Evolutionary conservation across 192 early-diverging fungal species (phyloP), one percentile per base, ranked within the genome.

Genomic region (Umbelopsis sp.): DNA sequence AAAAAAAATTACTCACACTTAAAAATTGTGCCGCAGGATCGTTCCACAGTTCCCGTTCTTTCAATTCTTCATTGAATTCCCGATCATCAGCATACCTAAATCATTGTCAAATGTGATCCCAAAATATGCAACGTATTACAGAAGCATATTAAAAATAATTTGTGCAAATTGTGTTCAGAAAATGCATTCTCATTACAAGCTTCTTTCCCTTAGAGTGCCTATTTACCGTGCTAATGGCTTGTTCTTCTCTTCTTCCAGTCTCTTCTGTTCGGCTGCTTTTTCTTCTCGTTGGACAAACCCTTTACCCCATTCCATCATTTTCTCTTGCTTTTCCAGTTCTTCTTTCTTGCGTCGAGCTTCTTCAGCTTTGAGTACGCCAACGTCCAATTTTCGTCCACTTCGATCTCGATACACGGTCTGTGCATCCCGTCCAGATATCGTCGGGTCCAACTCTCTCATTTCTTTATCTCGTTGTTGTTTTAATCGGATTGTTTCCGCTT

Each of bases 11-110:
- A 62, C 71, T 79, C 73, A 82, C 82, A 25, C 81, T 79, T 44
- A 88, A 70, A 50, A 88, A 88, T 49, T 56, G 74, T 34, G 88
- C 88, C 0, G 87, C 87, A 17, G 89, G 89, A 65, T 90, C 89
- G 74, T 89, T 88, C 89, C 89, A 90, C 31, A 83, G 66, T 32
- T 87, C 84, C 59, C 71, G 68, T 26, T 86, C 83, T 71, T 82
- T 88, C 3, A 89, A 70, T 51, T 85, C 89, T 34, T 90, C 82
- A 53, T 90, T 90, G 29, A 87, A 75, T 31, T 90, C 89, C 47
- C 73, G 69, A 50, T 90, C 88, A 71, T 90, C 86, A 54, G 73
- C 85, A 79, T 85, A 90, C 66, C 87, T 83, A 65, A 32, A 66
- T 41, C 45, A 36, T 45, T 29, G 56, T 62, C 22, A 14, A 62